Base-by-base conservation (phyloP, 768 basidiomycete genomes). In the Tricholoma hemisulphureum region DNA sequence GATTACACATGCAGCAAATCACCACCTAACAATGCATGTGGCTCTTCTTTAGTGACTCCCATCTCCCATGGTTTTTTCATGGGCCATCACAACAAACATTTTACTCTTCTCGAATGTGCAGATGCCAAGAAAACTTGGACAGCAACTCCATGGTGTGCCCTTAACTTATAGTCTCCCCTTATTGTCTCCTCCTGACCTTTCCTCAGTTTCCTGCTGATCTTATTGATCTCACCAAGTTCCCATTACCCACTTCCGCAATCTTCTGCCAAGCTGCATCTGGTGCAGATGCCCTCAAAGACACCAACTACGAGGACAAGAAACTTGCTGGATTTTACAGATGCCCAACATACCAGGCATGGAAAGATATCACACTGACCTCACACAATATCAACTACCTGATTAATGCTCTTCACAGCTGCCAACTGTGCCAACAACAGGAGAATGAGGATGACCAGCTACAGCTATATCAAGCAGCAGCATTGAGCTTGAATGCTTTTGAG, bases 271-370 rank as follows among this genome's bases (percentile, higher is more conserved):
- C 53, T 23, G 34, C 34, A 20, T n/a, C 3, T 11, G 50, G 52
- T 37, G 24, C 28, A 31, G 58, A 58, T 18, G 52, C 45, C 35
- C 34, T 53, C 13, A 26, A 52, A 2, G 51, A 53, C 26, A 43
- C 51, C 4, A 14, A 54, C 6, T 54, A 54, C 20, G 20, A 39
- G 14, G 53, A 58, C 28, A 4, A 5, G 6, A 26, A 23, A 14
- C 58, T 58, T 10, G 34, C 21, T 7, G 2, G 3, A 0, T 58
- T 52, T 34, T 24, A 54, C 23, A 13, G 26, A 23, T 53, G 26
- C 14, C 58, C 53, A 6, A 53, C 58, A 43, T 31, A 31, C 29
- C 29, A 10, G 10, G 5, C 29, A 31, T 31, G 29, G 5, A 5
- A 31, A 31, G 29, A 31, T 10, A 31, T 31, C 29, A 31, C 29